phyloP scores from a whole-genome alignment of 345 rosid genomes.

The Linum lewisii region DNA sequence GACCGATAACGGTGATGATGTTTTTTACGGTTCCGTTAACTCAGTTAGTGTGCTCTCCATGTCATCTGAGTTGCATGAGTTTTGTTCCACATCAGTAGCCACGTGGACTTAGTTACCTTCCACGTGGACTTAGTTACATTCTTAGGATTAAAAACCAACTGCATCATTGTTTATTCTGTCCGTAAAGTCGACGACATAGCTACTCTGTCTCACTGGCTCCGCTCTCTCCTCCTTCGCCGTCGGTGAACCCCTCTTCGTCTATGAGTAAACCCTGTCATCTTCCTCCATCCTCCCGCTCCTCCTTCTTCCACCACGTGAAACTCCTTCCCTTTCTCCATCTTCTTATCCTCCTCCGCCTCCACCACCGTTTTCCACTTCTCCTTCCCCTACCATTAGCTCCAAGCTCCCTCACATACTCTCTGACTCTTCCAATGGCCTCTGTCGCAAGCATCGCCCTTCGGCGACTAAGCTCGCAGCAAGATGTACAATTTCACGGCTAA shows the following conservation, averaged over 20 bases:
- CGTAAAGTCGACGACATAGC: too few relatives aligned
- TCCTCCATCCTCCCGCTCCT: too few relatives aligned
- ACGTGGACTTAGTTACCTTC: too few relatives aligned
- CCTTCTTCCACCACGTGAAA: constrained; percentile 33
- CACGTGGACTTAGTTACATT: too few relatives aligned
- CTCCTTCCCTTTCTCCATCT: constrained; percentile 37
- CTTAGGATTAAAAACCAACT: too few relatives aligned
- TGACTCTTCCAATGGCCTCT: constrained; percentile 23
- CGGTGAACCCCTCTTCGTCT: constrained; percentile 67
- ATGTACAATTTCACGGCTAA: constrained; percentile 37
- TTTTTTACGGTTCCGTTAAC: too few relatives aligned
- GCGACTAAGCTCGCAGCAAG: constrained; percentile 33
- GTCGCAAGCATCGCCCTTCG: constrained; percentile 33
- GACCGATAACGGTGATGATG: too few relatives aligned
- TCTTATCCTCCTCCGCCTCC: constrained; percentile 33
- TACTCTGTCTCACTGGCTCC: constrained; percentile 76
- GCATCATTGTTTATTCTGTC: too few relatives aligned
- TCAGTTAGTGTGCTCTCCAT: too few relatives aligned
- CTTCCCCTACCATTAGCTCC: constrained; percentile 38
- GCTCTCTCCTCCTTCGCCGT: constrained; percentile 77
- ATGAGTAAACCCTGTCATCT: constrained; percentile 78
- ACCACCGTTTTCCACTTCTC: constrained; percentile 14
- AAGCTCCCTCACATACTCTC: constrained; percentile 46
- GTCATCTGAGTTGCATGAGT: too few relatives aligned
- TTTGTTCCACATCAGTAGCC: too few relatives aligned